Percentiles rank a stretch among this genome's conserved stretches.
phyloP scores from a whole-genome alignment of 2,329 filamentous ascomycete genomes.

The Stagonosporopsis chrysanthemi region DNA sequence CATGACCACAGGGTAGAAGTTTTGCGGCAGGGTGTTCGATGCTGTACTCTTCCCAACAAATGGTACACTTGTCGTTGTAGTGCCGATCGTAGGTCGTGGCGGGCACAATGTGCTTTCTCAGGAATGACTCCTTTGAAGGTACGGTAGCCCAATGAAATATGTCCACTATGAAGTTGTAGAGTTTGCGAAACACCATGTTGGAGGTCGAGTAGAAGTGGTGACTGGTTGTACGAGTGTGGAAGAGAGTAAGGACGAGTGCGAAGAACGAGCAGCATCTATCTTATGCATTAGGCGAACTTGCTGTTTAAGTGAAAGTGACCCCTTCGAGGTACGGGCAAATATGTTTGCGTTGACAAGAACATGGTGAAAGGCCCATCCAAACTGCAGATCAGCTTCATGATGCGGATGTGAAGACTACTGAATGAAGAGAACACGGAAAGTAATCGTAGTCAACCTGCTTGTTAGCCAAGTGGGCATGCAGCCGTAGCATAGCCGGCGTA shows the following conservation, averaged over 20 bases:
- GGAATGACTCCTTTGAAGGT: slow-evolving; percentile 14
- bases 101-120: slow-evolving; percentile 16
- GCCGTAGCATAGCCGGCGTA: neutral
- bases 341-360: neutral
- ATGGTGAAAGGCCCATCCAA: neutral
- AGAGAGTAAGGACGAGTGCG: neutral
- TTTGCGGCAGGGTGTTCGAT: slow-evolving; percentile 19
- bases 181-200: neutral
- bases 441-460: neutral
- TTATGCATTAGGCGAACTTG: neutral
- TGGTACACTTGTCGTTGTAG: slow-evolving; percentile 22
- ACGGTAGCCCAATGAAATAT: neutral
- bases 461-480: neutral
- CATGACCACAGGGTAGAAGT: slow-evolving; percentile 25
- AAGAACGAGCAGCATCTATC: neutral
- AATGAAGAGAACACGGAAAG: neutral
- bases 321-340: neutral
- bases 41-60: slow-evolving; percentile 26
- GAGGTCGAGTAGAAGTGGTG: neutral
- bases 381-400: too few species aligned
- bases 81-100: slow-evolving; percentile 21
- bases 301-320: neutral
- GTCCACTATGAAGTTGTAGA: slow-evolving; percentile 8
- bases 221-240: neutral
- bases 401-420: neutral